Conservation (phyloP, 768 basidiomycete genomes). For the Coprinopsis sp. region DNA sequence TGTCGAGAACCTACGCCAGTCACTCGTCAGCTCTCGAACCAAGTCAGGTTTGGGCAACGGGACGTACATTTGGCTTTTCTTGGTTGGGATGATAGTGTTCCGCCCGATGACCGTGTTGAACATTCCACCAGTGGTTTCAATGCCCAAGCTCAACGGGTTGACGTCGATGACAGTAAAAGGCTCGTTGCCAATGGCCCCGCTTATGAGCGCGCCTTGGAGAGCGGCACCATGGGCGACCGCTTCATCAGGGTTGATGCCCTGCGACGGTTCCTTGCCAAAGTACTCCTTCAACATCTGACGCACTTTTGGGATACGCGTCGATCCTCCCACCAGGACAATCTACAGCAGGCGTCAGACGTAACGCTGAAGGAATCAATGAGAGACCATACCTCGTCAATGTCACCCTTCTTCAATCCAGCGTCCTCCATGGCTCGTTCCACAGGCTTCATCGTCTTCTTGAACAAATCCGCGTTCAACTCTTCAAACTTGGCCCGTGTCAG, state of each 20-base stretch:
- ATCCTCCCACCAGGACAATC: slow-evolving; percentile 55
- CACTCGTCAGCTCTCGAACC: neutral
- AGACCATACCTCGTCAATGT: slow-evolving; percentile 56
- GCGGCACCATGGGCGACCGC: slow-evolving; percentile 73
- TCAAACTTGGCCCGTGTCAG: slow-evolving; percentile 83
- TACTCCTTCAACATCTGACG: slow-evolving; percentile 62
- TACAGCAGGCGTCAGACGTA: slow-evolving; percentile 8
- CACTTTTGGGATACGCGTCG: slow-evolving; percentile 68
- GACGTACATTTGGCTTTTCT: slow-evolving; percentile 35
- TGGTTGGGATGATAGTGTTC: slow-evolving; percentile 50
- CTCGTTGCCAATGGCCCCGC: slow-evolving; percentile 49
- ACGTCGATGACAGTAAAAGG: slow-evolving; percentile 53
- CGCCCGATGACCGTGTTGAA: slow-evolving; percentile 52
- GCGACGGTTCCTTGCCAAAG: slow-evolving; percentile 65
- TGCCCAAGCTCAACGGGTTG: slow-evolving; percentile 50
- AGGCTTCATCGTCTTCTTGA: slow-evolving; percentile 81
- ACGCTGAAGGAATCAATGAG: neutral
- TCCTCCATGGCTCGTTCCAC: slow-evolving; percentile 83
- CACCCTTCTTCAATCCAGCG: slow-evolving; percentile 72
- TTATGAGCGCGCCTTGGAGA: slow-evolving; percentile 62
- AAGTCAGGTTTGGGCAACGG: neutral
- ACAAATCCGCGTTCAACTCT: slow-evolving; percentile 78
- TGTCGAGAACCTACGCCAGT: slow-evolving; percentile 63
- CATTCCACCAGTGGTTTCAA: slow-evolving; percentile 64
- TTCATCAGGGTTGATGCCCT: slow-evolving; percentile 69